Evolutionary conservation across 1,139 yeast species (phyloP).

Genomic region (Yamadazyma sp.): DNA sequence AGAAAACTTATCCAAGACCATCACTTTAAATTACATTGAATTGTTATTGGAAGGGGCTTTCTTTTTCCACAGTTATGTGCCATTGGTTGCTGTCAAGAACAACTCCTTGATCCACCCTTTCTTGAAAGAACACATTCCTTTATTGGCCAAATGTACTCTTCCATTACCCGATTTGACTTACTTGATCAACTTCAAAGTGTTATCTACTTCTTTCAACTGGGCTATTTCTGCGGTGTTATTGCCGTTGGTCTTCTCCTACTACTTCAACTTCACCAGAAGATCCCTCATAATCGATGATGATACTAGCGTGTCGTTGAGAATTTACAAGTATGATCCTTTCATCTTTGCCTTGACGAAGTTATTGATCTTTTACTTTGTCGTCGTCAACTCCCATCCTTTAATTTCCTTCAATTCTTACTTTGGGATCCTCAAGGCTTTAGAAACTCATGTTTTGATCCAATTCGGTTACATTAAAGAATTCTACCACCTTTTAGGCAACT

Average conservation of each 20-base stretch:
- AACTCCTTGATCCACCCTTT: constrained; percentile 40
- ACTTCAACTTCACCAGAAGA: constrained; percentile 54
- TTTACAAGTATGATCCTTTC: constrained; percentile 55
- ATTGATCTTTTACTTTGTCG: constrained; percentile 44
- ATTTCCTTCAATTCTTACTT: constrained; percentile 26
- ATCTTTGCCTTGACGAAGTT: constrained; percentile 54
- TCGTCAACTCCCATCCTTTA: constrained; percentile 32
- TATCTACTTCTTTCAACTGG: constrained; percentile 44
- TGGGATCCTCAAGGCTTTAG: constrained; percentile 37
- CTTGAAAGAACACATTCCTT: constrained; percentile 35
- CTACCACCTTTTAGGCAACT: constrained; percentile 42
- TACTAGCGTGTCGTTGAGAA: constrained; percentile 32
- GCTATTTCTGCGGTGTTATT: constrained; percentile 33
- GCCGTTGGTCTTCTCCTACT: constrained; percentile 51
- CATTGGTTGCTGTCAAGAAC: constrained; percentile 39
- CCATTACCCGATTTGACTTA: constrained; percentile 39
- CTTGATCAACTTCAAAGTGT: constrained; percentile 28
- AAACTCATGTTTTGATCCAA: constrained; percentile 36
- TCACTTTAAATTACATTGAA: constrained; percentile 46
- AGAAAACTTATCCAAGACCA: constrained; percentile 49
- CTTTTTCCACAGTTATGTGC: constrained; percentile 36
- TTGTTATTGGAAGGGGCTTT: constrained; percentile 37
- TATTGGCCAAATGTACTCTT: constrained; percentile 22
- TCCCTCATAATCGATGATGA: constrained; percentile 43
- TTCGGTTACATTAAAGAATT: constrained; percentile 40